Conservation (phyloP, 2,329 filamentous ascomycete genomes). For the Blastomyces percursus region DNA sequence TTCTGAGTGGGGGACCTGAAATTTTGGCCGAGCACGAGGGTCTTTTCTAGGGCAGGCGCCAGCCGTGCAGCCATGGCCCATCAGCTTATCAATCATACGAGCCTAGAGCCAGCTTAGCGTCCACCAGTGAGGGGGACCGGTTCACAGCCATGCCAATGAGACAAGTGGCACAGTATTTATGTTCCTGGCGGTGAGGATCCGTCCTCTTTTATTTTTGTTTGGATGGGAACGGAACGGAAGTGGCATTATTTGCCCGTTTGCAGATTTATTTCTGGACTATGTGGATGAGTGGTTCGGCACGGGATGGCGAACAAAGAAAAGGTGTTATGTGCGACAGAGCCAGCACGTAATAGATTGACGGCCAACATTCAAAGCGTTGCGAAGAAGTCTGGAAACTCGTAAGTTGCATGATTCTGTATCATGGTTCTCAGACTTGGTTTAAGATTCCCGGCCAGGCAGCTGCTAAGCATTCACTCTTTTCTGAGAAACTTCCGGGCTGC, state of each 20-base stretch:
- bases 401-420: not conserved
- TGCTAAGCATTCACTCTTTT: not conserved
- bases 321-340: not conserved
- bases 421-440: not conserved
- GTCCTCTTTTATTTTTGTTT: not conserved
- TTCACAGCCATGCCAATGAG: not conserved
- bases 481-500: not conserved
- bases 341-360: not conserved
- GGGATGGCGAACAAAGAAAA: not conserved
- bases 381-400: not conserved
- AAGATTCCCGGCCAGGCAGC: not conserved
- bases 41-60: not conserved
- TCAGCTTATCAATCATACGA: not conserved
- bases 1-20: not conserved
- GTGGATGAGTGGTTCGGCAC: not conserved
- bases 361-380: not conserved
- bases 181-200: slow-evolving; percentile 2
- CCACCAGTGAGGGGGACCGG: not conserved
- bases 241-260: not conserved
- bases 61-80: not conserved
- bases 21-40: not conserved
- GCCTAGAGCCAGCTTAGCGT: not conserved
- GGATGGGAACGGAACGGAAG: not conserved
- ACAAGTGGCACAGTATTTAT: not conserved
- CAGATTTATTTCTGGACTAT: not conserved